These are phyloP conservation scores for Amanita rimosa DNA, from an alignment of 768 basidiomycete species.

Conservation along the genomic window DNA sequence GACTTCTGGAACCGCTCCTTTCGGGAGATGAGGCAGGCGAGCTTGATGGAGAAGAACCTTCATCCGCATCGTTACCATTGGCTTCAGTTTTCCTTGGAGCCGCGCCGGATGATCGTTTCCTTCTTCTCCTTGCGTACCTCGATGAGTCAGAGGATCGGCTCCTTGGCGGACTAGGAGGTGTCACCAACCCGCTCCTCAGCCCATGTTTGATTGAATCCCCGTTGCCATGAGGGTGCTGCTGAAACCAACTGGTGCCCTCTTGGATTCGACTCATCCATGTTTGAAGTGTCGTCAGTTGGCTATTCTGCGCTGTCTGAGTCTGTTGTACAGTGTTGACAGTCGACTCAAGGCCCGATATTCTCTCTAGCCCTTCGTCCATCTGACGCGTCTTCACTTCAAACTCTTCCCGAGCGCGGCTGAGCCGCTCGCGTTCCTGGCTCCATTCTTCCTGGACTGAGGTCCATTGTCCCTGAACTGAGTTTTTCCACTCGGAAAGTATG, in stretches of 20 bases:
- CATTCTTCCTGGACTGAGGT: slow-evolving; percentile 69
- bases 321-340: slow-evolving; percentile 23
- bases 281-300: slow-evolving; percentile 12
- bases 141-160: slow-evolving; percentile 57
- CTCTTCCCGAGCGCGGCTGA: slow-evolving; percentile 64
- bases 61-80: slow-evolving; percentile 6
- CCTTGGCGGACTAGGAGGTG: slow-evolving; percentile 60
- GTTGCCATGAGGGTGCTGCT: slow-evolving; percentile 16
- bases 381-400: slow-evolving; percentile 57
- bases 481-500: slow-evolving; percentile 64
- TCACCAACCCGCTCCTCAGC: slow-evolving; percentile 43
- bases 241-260: slow-evolving; percentile 5
- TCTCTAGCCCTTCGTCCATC: slow-evolving; percentile 44
- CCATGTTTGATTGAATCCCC: slow-evolving; percentile 25
- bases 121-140: slow-evolving; percentile 30
- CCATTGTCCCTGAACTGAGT: slow-evolving; percentile 73
- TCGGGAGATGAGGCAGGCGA: background rate
- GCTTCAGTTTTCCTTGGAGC: slow-evolving; percentile 12
- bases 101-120: slow-evolving; percentile 17
- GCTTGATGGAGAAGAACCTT: background rate
- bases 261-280: slow-evolving; percentile 8
- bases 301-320: slow-evolving; percentile 18
- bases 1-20: slow-evolving; percentile 8
- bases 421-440: slow-evolving; percentile 67
- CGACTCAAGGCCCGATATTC: slow-evolving; percentile 24